A percentile compares a stretch with the other conserved stretches of the same genome.
Evolutionary conservation across 2,329 filamentous ascomycete genomes (phyloP).

Genomic region (Rutstroemia sp.): DNA sequence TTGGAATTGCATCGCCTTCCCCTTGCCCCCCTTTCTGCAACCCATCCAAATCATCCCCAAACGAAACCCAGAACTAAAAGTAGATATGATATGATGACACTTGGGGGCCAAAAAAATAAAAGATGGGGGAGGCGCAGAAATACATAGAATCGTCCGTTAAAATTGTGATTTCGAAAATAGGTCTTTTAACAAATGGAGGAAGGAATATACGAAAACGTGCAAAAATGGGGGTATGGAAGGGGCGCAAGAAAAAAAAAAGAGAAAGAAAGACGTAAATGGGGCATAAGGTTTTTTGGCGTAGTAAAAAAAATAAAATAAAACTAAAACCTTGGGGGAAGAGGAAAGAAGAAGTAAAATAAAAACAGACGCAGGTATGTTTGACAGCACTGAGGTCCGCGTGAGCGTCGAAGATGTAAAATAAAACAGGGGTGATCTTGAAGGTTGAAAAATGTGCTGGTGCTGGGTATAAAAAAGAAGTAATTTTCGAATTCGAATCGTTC

Average conservation of each 20-base stretch:
- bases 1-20: too few relatives aligned
- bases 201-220: background rate
- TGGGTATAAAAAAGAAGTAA: constrained; percentile 8
- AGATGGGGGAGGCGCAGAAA: background rate
- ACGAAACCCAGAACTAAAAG: background rate
- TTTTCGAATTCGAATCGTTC: background rate
- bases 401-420: constrained; percentile 1
- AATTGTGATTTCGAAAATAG: background rate
- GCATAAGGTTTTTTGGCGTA: background rate
- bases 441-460: background rate
- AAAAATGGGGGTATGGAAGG: background rate
- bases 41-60: background rate
- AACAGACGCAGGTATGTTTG: background rate
- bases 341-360: background rate
- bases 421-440: background rate
- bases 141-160: background rate
- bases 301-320: background rate
- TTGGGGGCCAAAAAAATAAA: too few relatives aligned
- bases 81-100: too few relatives aligned
- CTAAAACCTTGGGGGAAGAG: background rate
- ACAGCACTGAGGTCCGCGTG: constrained; percentile 1
- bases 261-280: background rate
- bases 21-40: too few relatives aligned
- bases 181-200: background rate
- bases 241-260: background rate